These are phyloP conservation scores for Candida orba DNA, from an alignment of 805 yeast species.

Conservation along the genomic window DNA sequence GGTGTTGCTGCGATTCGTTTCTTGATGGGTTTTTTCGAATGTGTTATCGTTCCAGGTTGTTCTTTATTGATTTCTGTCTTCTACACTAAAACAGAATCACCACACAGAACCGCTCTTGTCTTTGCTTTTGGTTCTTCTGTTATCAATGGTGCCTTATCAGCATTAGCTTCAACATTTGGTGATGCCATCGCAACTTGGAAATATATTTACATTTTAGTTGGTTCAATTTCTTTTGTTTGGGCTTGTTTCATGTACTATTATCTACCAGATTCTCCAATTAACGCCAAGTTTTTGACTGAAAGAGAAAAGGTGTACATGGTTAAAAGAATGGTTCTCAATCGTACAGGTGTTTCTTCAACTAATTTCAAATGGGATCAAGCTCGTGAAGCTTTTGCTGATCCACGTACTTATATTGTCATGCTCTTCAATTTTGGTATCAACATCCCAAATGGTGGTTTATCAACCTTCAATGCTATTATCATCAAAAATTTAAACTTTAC, in stretches of 20 bases:
- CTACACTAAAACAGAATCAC: constrained; percentile 32
- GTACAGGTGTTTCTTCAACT: constrained; percentile 37
- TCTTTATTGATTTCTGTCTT: constrained; percentile 35
- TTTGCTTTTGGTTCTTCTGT: constrained; percentile 33
- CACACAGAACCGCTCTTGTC: constrained; percentile 36
- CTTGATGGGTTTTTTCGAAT: constrained; percentile 38
- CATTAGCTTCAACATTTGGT: constrained; percentile 34
- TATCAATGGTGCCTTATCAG: constrained; percentile 31
- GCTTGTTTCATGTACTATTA: constrained; percentile 24
- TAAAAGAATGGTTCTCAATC: constrained; percentile 33
- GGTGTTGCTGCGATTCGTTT: constrained; percentile 36
- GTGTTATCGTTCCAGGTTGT: constrained; percentile 34
- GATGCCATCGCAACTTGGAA: constrained; percentile 37
- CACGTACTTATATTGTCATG: constrained; percentile 28
- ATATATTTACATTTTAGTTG: constrained; percentile 41
- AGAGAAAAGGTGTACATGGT: constrained; percentile 40
- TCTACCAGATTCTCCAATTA: constrained; percentile 44
- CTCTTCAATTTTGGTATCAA: constrained; percentile 26
- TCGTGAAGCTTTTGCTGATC: constrained; percentile 36
- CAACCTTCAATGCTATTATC: constrained; percentile 23
- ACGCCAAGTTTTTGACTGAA: constrained; percentile 31
- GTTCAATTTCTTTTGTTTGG: constrained; percentile 37
- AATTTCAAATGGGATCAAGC: constrained; percentile 35
- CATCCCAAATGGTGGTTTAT: constrained; percentile 30
- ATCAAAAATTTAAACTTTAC: constrained; percentile 20